Evolutionary conservation across 2,329 filamentous ascomycete species (phyloP), one percentile per base, ranked within the genome.

Genomic region (Pyricularia sp.): DNA sequence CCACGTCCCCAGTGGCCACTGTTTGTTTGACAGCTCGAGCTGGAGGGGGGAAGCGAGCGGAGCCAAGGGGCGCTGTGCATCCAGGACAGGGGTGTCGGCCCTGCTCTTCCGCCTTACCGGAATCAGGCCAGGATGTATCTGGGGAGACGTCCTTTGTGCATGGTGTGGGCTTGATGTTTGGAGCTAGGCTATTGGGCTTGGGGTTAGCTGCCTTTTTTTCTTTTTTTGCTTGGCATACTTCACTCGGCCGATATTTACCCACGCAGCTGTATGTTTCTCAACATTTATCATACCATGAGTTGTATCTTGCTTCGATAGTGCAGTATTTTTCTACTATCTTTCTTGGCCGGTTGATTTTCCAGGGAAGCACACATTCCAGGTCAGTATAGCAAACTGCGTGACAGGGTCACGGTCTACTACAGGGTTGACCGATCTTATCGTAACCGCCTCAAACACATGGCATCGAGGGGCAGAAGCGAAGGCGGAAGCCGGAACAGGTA

Each of bases 51-150:
- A 65, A 26, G 26, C 63, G 28, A 65, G 63, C 63, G 63, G 20
- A 33, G 30, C 28, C 28, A 33, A 23, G 63, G 30, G 63, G 17
- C 20, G 65, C 36, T 42, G 65, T 17, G 23, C 59, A 63, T 23
- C 58, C 25, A 65, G 58, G 66, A 68, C 66, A 68, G 55, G 66
- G 66, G 66, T 68, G 30, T 33, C 66, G 66, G 66, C 66, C 66
- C 66, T 63, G 58, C 58, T 59, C 42, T 68, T 55, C 66, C 66
- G 66, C 66, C 59, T 68, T 68, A 61, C 66, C 66, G 66, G 66
- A 68, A 42, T 31, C 50, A 68, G 50, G 28, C 30, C 28, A 50
- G 20, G 55, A 25, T 55, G 31, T 42, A 20, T 25, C 30, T n/a
- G 25, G 63, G 63, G 58, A 63, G 12, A 50, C n/a, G 42, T 50